Evolutionary conservation across 2,329 filamentous ascomycete genomes (phyloP), one percentile per base, ranked within the genome.

Genomic region (Emmonsiellopsis sp.): DNA sequence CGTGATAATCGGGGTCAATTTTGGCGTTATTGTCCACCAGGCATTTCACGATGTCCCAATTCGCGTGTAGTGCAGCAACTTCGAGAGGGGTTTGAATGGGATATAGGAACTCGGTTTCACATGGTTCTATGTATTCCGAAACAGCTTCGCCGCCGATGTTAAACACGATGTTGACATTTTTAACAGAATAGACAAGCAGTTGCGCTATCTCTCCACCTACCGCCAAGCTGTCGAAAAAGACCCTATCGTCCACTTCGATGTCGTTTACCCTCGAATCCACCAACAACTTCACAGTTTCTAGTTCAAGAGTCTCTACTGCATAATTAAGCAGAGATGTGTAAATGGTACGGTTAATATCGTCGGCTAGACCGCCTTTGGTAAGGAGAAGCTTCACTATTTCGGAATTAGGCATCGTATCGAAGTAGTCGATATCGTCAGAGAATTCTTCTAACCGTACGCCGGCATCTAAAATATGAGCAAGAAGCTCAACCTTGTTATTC

Each of bases 1-100:
- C 13, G 43, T 16, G 10, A 38, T 42, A 47, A 6, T 16, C 38
- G 13, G 37, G 50, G 51, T 58, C 52, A 30, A 57, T 31, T 35
- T 53, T 37, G 10, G 59, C 59, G 38, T 56, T 58, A 13, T 35
- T 16, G 2, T 54, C 37, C 34, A 61, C 43, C 8, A 62, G 50
- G 31, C 51, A 16, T 20, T 53, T 26, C 7, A 56, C 50, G 15
- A 59, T 26, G 8, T 42, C 57, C 10, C 43, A 16, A 49, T 54
- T 43, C 16, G 46, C 54, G 9, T 3, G 11, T 5, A 38, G 20
- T 8, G 42, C 44, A 20, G 57, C 49, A n/a, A 47, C 8, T 35
- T 53, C 44, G 37, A 55, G 51, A 13, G 54, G 50, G 8, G 51
- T 55, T 50, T 51, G 50, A 43, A 51, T 7, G 16, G 50, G 50